Evolutionary conservation across 2,329 filamentous ascomycete genomes (phyloP), one percentile per base, ranked within the genome.

Genomic region (Lachnellula suecica): DNA sequence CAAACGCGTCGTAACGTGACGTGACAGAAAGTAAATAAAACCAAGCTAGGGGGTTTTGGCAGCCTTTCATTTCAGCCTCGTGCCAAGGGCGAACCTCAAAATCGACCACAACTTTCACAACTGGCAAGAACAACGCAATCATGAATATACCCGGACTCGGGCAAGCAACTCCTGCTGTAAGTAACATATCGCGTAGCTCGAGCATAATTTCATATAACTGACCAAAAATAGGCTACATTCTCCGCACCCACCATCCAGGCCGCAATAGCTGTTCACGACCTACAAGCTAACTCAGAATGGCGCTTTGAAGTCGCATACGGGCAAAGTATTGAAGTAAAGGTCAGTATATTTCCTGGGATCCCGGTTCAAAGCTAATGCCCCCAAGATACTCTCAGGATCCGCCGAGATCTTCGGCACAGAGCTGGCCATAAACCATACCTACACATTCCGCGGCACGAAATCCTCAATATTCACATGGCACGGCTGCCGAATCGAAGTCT

Each of bases 391-490:
- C 51, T 83, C 81, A 29, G 94, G 94, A 56, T 91, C 87, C 1
- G 94, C 93, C 44, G 94, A 99, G 71, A 84, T 96, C 66, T 96
- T 97, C 68, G 94, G 94, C 67, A 92, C 93, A 50, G 94, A 99
- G 73, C 87, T 99, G 40, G 91, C 91, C 10, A 79, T 83, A 9
- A 88, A 87, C 51, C 87, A 88, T 47, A 79, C 82, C 9, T 97
- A 97, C 74, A 85, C 79, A 27, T 93, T 99, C 71, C 80, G 82
- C 42, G 89, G 90, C 51, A 82, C 82, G 61, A 95, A 95, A 74
- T 88, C 89, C 52, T 92, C 93, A 56, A 87, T 99, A 65, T 89
- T 89, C 70, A 96, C 92, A 46, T 96, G 91, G 87, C 85, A 93
- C 66, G 93, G 94, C 63, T 97, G 91, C 72, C 84, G 84, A 48